phyloP scores from a whole-genome alignment of 257 asterid genomes.

The Leonotis leonurus region DNA sequence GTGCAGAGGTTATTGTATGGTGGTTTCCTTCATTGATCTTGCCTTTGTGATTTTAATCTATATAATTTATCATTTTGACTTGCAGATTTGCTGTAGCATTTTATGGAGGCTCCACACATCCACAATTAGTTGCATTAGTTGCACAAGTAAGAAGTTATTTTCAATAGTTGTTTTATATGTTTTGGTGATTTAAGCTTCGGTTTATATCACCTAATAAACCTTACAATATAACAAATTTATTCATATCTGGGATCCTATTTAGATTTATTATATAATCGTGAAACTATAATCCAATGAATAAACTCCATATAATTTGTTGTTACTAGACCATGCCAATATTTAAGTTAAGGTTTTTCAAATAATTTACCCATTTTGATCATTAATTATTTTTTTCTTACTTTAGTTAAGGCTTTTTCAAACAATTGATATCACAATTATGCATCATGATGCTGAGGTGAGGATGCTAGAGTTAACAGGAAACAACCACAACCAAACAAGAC shows the following conservation, averaged over 20 bases:
- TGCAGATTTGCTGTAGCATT: slow-evolving; percentile 92
- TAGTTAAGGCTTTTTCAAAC: background rate
- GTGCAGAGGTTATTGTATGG: background rate
- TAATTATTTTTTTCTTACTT: background rate
- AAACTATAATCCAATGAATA: background rate
- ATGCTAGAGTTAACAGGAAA: background rate
- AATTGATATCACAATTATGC: background rate
- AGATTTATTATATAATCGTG: background rate
- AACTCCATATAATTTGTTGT: background rate
- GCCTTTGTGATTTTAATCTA: background rate
- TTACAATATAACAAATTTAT: background rate
- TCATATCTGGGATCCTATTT: background rate
- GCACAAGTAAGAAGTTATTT: slow-evolving; percentile 66
- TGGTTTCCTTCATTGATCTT: slow-evolving; percentile 2
- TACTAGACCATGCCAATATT: background rate
- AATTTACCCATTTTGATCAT: background rate
- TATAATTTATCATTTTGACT: slow-evolving; percentile 9
- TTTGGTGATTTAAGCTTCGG: background rate
- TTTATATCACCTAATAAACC: slow-evolving; percentile 5
- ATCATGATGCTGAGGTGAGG: background rate
- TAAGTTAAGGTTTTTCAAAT: background rate
- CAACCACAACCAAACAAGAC: background rate
- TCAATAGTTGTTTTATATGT: slow-evolving; percentile 8
- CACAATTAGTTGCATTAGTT: slow-evolving; percentile 87
- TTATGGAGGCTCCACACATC: slow-evolving; percentile 61